phyloP scores from a whole-genome alignment of 345 rosid genomes.

The Sisymbrium irio region DNA sequence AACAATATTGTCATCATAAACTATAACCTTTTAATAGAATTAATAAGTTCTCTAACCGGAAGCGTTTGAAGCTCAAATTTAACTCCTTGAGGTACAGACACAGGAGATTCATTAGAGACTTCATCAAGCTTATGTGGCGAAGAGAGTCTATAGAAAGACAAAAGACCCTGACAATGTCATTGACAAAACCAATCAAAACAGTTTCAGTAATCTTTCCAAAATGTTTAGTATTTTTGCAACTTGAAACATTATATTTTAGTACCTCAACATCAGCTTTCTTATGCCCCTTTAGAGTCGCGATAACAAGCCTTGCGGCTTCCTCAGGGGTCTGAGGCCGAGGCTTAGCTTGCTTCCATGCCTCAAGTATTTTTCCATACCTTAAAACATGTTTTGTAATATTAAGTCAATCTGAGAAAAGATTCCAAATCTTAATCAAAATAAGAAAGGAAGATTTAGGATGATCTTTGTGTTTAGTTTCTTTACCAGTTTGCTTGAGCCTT shows the following conservation, averaged over 20 bases:
- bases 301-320: slow-evolving; percentile 65
- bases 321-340: slow-evolving; percentile 71
- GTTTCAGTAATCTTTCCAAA: neutral
- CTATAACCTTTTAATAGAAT: neutral
- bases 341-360: slow-evolving; percentile 74
- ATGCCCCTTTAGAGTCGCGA: slow-evolving; percentile 57
- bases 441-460: neutral
- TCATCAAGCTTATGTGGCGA: slow-evolving; percentile 42
- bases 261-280: slow-evolving; percentile 90
- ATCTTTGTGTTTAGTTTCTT: neutral
- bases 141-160: slow-evolving; percentile 80
- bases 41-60: slow-evolving; percentile 48
- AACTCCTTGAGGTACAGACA: slow-evolving; percentile 51
- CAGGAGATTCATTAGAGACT: slow-evolving; percentile 41
- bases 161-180: slow-evolving; percentile 51
- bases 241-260: slow-evolving; percentile 8
- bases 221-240: neutral
- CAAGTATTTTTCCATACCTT: slow-evolving; percentile 81
- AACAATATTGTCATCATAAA: neutral
- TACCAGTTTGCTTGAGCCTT: slow-evolving; percentile 95
- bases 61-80: slow-evolving; percentile 58
- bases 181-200: neutral
- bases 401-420: neutral
- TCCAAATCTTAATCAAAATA: neutral
- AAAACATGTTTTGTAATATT: slow-evolving; percentile 17